Percentiles rank a stretch among this genome's conserved stretches.
phyloP scores from a whole-genome alignment of 164 flowering plant genomes.

The Macadamia tetraphylla region DNA sequence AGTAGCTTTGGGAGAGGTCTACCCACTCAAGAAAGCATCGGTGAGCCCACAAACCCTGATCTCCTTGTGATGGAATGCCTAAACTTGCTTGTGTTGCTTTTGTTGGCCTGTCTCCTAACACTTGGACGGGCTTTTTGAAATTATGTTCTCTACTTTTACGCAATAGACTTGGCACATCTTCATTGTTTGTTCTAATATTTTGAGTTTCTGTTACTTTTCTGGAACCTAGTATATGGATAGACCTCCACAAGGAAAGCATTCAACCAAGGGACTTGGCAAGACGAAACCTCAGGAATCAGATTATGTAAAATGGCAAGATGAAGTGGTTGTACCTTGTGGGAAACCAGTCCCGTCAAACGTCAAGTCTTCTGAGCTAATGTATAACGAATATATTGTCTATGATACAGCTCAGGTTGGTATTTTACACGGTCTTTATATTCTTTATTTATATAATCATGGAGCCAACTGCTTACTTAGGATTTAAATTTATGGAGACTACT shows the following conservation, averaged over 20 bases:
- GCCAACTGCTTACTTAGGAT: no score
- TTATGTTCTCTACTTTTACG: neutral
- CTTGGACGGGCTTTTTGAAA: neutral
- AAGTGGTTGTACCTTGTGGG: conserved; percentile 89
- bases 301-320: conserved; percentile 70
- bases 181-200: neutral
- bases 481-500: no score
- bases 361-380: conserved; percentile 78
- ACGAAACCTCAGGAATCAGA: conserved; percentile 65
- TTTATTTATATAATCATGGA: no score
- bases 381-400: conserved; percentile 80
- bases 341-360: conserved; percentile 71
- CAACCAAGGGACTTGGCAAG: conserved; percentile 89
- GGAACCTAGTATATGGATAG: conserved; percentile 68
- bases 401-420: conserved; percentile 73
- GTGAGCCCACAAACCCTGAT: conserved; percentile 29
- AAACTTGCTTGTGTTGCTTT: no score
- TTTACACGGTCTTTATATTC: neutral
- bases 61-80: no score
- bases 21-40: conserved; percentile 72
- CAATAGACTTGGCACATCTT: neutral
- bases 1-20: conserved; percentile 88
- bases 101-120: neutral
- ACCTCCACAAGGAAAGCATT: conserved; percentile 91
- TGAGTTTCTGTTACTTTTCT: neutral